Evolutionary conservation across 2,329 filamentous ascomycete genomes (phyloP).

Genomic region (Huntiella moniliformis): DNA sequence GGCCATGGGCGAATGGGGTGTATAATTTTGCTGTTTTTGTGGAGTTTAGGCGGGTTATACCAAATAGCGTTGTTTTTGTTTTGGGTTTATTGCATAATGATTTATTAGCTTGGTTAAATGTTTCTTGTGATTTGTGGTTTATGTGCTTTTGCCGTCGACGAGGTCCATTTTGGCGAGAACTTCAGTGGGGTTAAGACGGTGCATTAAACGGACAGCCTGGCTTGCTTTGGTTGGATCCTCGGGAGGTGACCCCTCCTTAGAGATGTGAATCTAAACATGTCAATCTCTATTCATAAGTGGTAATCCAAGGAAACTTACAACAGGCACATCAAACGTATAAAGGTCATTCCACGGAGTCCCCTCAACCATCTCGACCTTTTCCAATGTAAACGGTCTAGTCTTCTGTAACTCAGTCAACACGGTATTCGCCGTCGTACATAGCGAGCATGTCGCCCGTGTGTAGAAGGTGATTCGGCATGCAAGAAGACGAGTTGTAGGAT

Average conservation of each 20-base stretch:
- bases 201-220: slow-evolving; percentile 55
- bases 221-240: slow-evolving; percentile 36
- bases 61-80: background rate
- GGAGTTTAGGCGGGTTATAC: background rate
- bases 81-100: background rate
- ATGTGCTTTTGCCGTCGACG: slow-evolving; percentile 21
- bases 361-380: slow-evolving; percentile 51
- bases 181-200: slow-evolving; percentile 50
- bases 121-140: background rate
- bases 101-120: background rate
- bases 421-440: slow-evolving; percentile 49
- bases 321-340: slow-evolving; percentile 68
- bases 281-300: background rate
- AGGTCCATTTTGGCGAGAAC: slow-evolving; percentile 51
- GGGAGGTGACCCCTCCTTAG: slow-evolving; percentile 31
- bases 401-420: slow-evolving; percentile 33
- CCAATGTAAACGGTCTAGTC: slow-evolving; percentile 45
- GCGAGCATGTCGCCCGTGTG: slow-evolving; percentile 50
- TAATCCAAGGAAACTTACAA: slow-evolving; percentile 30
- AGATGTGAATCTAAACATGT: slow-evolving; percentile 39
- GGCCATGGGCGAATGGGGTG: background rate
- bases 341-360: slow-evolving; percentile 49
- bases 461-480: slow-evolving; percentile 56
- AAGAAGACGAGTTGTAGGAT: slow-evolving; percentile 28
- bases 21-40: background rate